Conservation (phyloP, 2,329 filamentous ascomycete species). For the Scytalidium lignicola region DNA sequence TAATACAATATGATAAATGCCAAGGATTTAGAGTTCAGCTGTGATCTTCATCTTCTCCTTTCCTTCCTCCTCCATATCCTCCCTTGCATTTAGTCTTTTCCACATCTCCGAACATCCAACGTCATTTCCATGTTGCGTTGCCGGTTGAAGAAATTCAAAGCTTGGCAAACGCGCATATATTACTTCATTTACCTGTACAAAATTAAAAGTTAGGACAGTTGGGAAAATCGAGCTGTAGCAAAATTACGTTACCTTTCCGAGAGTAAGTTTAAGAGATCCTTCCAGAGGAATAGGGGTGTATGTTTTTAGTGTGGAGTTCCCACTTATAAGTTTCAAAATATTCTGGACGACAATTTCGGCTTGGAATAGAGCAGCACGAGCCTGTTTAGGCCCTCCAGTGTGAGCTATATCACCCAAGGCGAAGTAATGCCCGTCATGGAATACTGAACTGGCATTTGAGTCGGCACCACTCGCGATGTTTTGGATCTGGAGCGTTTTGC, state of each 20-base stretch:
- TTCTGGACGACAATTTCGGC: slow-evolving; percentile 39
- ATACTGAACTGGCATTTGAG: background rate
- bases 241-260: slow-evolving; percentile 23
- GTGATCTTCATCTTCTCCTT: background rate
- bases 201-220: background rate
- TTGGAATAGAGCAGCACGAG: slow-evolving; percentile 38
- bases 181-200: background rate
- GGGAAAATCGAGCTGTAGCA: background rate
- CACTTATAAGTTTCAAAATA: slow-evolving; percentile 36
- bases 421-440: slow-evolving; percentile 34
- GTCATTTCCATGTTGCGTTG: background rate
- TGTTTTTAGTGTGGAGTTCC: slow-evolving; percentile 14
- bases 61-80: background rate
- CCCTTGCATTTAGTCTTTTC: background rate
- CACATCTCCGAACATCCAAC: background rate
- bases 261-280: slow-evolving; percentile 32
- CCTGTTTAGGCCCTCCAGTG: slow-evolving; percentile 35
- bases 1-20: too few relatives aligned
- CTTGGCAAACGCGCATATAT: background rate
- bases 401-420: slow-evolving; percentile 48
- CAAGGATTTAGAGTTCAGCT: too few relatives aligned
- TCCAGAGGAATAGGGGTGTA: slow-evolving; percentile 30
- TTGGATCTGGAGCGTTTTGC: slow-evolving; percentile 39
- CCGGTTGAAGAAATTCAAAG: background rate
- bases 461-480: too few relatives aligned